These are phyloP conservation scores for Eragrostis tef DNA, from an alignment of 202 grass and related monocot species.

Conservation along the genomic window DNA sequence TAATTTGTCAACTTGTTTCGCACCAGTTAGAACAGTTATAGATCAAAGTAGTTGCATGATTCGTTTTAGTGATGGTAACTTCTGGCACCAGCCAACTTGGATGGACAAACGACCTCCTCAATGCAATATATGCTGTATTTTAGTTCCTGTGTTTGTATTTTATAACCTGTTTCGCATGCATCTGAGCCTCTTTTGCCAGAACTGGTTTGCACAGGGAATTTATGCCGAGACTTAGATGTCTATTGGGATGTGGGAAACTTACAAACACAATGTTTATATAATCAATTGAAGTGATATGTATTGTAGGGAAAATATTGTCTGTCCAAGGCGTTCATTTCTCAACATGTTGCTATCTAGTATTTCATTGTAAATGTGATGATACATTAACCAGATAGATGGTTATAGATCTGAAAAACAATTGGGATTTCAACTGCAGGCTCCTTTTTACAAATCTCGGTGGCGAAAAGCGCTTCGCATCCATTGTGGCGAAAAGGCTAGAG, in stretches of 20 bases:
- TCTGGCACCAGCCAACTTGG: slow-evolving; percentile 2
- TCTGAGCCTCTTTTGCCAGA: slow-evolving; percentile 12
- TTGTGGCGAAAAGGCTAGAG: slow-evolving; percentile 94
- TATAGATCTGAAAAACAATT: slow-evolving; percentile 39
- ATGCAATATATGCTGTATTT: slow-evolving; percentile 37
- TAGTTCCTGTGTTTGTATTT: slow-evolving; percentile 19
- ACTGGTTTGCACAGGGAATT: too few relatives aligned
- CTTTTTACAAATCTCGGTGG: slow-evolving; percentile 98
- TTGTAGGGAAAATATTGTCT: slow-evolving; percentile 17
- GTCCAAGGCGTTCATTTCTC: neutral
- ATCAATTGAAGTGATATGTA: neutral
- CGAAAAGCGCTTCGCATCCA: slow-evolving; percentile 96
- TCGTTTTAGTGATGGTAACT: slow-evolving; percentile 18
- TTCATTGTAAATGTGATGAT: slow-evolving; percentile 20
- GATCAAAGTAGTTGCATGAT: slow-evolving; percentile 16
- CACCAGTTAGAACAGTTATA: too few relatives aligned
- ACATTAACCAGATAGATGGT: neutral
- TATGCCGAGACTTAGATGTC: too few relatives aligned
- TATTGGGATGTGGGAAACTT: too few relatives aligned
- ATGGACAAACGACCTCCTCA: slow-evolving; percentile 23
- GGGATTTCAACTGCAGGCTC: slow-evolving; percentile 59
- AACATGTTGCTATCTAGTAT: slow-evolving; percentile 31
- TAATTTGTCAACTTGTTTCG: slow-evolving; percentile 29
- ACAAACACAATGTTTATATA: neutral
- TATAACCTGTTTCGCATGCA: slow-evolving; percentile 28